phyloP scores from a whole-genome alignment of 2,329 filamentous ascomycete species.

The Trichoderma cornu-damae region DNA sequence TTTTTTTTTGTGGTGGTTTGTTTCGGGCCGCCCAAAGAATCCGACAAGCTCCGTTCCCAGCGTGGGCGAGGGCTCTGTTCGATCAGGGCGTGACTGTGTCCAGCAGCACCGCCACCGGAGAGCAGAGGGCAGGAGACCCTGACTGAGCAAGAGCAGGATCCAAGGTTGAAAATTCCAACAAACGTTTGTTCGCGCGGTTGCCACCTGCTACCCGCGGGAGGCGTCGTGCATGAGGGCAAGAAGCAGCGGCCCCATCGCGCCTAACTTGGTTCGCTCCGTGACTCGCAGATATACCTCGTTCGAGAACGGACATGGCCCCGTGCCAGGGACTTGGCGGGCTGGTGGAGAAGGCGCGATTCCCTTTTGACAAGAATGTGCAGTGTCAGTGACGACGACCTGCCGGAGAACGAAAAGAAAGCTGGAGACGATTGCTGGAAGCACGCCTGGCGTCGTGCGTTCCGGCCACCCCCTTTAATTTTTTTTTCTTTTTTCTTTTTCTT shows the following conservation, averaged over 20 bases:
- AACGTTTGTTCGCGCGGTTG: constrained; percentile 5
- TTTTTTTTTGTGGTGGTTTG: not conserved
- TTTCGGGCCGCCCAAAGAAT: constrained; percentile 6
- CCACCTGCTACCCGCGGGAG: too few relatives aligned
- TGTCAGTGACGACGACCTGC: constrained; percentile 13
- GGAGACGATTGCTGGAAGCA: constrained; percentile 8
- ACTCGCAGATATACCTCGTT: constrained; percentile 21
- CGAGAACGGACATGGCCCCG: constrained; percentile 19
- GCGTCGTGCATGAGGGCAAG: too few relatives aligned
- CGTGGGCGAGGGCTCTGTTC: constrained; percentile 8
- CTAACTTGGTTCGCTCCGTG: constrained; percentile 16
- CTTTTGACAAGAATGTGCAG: constrained; percentile 17
- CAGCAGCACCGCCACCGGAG: constrained; percentile 1
- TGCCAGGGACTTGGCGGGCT: constrained; percentile 15
- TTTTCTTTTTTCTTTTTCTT: constrained; percentile 17
- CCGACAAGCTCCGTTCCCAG: constrained; percentile 13
- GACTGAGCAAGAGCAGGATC: not conserved
- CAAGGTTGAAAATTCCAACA: too few relatives aligned
- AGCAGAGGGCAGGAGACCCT: not conserved
- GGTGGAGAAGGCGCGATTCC: constrained; percentile 17
- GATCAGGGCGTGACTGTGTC: constrained; percentile 1
- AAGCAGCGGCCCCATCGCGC: not conserved
- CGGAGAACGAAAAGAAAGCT: constrained; percentile 6
- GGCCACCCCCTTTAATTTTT: constrained; percentile 18
- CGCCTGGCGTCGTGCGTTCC: constrained; percentile 11